Conservation (phyloP, 495 filamentous ascomycete genomes). For the Neurospora sp. region DNA sequence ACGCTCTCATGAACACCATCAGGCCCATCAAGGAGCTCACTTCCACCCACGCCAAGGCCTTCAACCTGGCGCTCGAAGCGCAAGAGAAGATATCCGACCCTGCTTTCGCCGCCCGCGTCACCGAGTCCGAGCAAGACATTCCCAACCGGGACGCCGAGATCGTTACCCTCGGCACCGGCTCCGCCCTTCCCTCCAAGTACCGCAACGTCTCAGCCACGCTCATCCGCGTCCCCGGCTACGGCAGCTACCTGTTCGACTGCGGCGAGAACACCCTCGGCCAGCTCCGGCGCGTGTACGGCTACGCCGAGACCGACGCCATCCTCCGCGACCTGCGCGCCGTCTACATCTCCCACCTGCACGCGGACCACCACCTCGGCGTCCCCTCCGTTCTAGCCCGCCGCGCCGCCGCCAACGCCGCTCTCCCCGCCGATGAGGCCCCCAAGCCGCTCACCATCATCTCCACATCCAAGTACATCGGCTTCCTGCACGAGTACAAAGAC, state of each 20-base stretch:
- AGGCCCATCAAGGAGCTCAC: conserved; percentile 30
- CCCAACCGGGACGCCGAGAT: conserved; percentile 69
- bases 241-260: conserved; percentile 79
- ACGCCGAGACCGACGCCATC: conserved; percentile 52
- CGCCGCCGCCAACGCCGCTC: not conserved
- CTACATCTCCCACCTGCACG: conserved; percentile 92
- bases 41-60: conserved; percentile 27
- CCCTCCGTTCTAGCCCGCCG: conserved; percentile 72
- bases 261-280: conserved; percentile 95
- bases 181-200: conserved; percentile 78
- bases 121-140: conserved; percentile 41
- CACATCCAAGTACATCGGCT: conserved; percentile 49
- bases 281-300: conserved; percentile 59
- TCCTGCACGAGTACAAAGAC: conserved; percentile 64
- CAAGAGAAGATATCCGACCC: conserved; percentile 28
- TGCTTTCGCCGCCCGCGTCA: conserved; percentile 27
- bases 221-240: conserved; percentile 68
- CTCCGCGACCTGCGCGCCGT: conserved; percentile 71
- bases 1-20: conserved; percentile 43
- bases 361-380: conserved; percentile 90
- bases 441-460: conserved; percentile 10
- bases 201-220: conserved; percentile 90
- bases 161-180: conserved; percentile 82
- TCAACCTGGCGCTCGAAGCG: conserved; percentile 40
- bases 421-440: conserved; percentile 32